Conservation (phyloP, 164 flowering plant genomes). For the Buxus sempervirens region DNA sequence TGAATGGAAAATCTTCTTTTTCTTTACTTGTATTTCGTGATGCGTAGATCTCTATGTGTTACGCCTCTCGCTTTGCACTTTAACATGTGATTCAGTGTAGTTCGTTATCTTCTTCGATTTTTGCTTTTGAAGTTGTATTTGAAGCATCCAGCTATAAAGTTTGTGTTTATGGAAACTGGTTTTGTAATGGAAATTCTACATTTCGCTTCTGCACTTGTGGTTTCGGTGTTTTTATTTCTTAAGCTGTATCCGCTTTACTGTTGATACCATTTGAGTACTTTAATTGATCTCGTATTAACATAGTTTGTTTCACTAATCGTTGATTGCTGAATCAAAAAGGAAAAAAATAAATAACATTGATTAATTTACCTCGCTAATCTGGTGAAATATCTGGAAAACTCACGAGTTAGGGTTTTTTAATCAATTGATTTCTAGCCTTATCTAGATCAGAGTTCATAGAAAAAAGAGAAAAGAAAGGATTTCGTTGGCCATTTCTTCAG, state of each 20-base stretch:
- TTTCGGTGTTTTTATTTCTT: neutral
- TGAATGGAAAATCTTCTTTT: neutral
- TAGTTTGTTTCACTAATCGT: neutral
- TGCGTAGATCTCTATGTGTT: neutral
- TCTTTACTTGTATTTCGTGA: neutral
- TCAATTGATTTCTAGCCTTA: neutral
- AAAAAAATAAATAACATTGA: too few relatives aligned
- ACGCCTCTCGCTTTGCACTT: neutral
- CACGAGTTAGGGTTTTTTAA: neutral
- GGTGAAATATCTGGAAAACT: neutral
- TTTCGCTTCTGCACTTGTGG: conserved; percentile 5
- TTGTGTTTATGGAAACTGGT: neutral
- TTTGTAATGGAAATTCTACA: neutral
- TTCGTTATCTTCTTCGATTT: neutral
- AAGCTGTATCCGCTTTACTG: too few relatives aligned
- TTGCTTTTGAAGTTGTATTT: neutral
- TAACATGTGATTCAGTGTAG: neutral
- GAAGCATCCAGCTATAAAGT: neutral
- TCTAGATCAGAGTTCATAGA: neutral
- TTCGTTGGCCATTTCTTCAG: neutral
- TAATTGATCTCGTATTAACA: conserved; percentile 9
- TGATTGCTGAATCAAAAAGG: neutral
- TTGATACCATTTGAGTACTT: conserved; percentile 1
- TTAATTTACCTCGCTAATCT: conserved; percentile 1
- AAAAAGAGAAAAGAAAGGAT: too few relatives aligned